Evolutionary conservation across 352 stramenopile species (phyloP).

Genomic region (Phytophthora citrophthora): DNA sequence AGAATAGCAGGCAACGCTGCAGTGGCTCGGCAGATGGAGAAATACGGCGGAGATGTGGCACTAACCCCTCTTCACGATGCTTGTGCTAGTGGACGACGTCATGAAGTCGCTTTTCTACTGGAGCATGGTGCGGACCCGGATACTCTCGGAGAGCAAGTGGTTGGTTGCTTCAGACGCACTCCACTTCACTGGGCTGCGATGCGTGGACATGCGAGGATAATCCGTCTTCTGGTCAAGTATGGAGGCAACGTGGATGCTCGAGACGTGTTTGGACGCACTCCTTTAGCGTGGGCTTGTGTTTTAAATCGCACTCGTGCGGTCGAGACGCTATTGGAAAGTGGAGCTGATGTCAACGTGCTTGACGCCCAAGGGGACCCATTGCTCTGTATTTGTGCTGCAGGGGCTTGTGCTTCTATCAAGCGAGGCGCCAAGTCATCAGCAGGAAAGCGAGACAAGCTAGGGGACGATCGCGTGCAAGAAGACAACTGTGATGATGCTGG

Average conservation of each 20-base stretch:
- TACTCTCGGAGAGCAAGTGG: constrained; percentile 72
- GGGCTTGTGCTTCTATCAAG: constrained; percentile 41
- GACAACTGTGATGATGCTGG: constrained; percentile 32
- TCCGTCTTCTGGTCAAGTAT: constrained; percentile 71
- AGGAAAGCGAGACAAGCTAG: constrained; percentile 29
- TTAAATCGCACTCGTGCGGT: constrained; percentile 71
- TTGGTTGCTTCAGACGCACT: constrained; percentile 68
- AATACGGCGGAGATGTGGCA: constrained; percentile 79
- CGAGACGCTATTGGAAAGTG: constrained; percentile 58
- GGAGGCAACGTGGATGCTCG: constrained; percentile 60
- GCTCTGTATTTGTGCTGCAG: constrained; percentile 70
- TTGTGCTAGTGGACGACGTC: constrained; percentile 55
- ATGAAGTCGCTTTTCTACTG: constrained; percentile 71
- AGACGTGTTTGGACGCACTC: constrained; percentile 75
- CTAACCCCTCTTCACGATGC: constrained; percentile 80
- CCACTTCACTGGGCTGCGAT: constrained; percentile 86
- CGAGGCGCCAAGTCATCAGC: constrained; percentile 23
- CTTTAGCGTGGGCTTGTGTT: constrained; percentile 75
- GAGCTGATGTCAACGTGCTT: constrained; percentile 63
- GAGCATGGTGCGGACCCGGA: constrained; percentile 73
- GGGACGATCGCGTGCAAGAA: constrained; percentile 26
- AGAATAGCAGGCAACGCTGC: constrained; percentile 66
- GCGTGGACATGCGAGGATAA: constrained; percentile 58
- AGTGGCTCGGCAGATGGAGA: constrained; percentile 75
- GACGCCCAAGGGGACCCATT: constrained; percentile 72